phyloP scores from a whole-genome alignment of 805 yeast genomes.

The Lipomyces yamanashiensis region DNA sequence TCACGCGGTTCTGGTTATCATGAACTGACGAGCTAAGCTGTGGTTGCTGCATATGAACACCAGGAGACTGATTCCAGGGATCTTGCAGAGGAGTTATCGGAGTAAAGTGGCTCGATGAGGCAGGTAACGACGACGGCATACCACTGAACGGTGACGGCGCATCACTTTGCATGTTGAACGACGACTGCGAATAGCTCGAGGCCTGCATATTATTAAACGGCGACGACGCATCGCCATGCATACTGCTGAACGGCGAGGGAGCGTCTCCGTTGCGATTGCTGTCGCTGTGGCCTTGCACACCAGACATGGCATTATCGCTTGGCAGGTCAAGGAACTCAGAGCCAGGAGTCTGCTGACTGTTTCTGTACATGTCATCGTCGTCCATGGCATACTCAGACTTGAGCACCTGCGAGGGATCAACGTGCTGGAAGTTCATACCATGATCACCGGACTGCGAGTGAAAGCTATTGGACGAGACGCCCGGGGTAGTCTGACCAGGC shows the following conservation, averaged over 20 bases:
- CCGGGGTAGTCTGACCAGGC: slow-evolving; percentile 31
- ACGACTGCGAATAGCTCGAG: slow-evolving; percentile 8
- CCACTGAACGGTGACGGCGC: slow-evolving; percentile 16
- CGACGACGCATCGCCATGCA: slow-evolving; percentile 6
- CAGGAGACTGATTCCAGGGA: slow-evolving; percentile 14
- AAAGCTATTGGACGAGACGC: slow-evolving; percentile 22
- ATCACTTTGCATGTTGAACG: slow-evolving; percentile 1
- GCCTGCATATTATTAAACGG: slow-evolving; percentile 9
- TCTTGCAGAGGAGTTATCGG: slow-evolving; percentile 17
- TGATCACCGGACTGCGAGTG: background rate
- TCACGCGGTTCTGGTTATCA: slow-evolving; percentile 27
- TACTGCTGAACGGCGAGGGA: slow-evolving; percentile 10
- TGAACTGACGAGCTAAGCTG: slow-evolving; percentile 31
- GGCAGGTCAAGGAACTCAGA: slow-evolving; percentile 28
- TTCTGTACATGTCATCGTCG: slow-evolving; percentile 21
- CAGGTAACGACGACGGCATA: slow-evolving; percentile 21
- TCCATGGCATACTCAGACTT: slow-evolving; percentile 22
- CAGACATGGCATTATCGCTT: slow-evolving; percentile 19
- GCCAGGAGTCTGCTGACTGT: slow-evolving; percentile 6
- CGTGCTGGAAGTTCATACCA: slow-evolving; percentile 25
- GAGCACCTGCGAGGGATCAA: slow-evolving; percentile 34
- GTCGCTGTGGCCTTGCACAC: slow-evolving; percentile 1
- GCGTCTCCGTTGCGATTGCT: slow-evolving; percentile 1
- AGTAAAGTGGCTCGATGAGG: slow-evolving; percentile 13
- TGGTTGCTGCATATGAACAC: background rate